These are phyloP conservation scores for Lineolata rhizophorae DNA, from an alignment of 495 filamentous ascomycete species.

Conservation along the genomic window DNA sequence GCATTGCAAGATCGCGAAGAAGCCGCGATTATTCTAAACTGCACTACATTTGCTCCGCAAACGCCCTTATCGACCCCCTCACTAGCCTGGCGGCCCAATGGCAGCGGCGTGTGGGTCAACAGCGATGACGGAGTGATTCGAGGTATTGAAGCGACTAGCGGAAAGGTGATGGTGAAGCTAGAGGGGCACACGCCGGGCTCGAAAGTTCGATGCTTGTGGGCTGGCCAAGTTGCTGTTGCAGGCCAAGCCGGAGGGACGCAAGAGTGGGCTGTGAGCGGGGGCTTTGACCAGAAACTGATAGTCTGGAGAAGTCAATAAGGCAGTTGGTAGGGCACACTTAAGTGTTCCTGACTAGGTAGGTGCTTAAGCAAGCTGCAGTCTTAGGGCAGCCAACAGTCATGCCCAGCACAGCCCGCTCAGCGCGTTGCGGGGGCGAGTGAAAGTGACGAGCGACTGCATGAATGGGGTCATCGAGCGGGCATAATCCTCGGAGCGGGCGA, in stretches of 20 bases:
- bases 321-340: too few relatives aligned
- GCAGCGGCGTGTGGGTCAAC: slow-evolving; percentile 45
- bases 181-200: slow-evolving; percentile 34
- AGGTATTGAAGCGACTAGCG: slow-evolving; percentile 37
- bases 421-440: too few relatives aligned
- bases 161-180: slow-evolving; percentile 30
- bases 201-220: slow-evolving; percentile 46
- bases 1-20: slow-evolving; percentile 32
- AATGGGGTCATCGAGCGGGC: too few relatives aligned
- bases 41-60: slow-evolving; percentile 41
- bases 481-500: too few relatives aligned
- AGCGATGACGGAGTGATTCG: slow-evolving; percentile 45
- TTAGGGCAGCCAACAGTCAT: too few relatives aligned
- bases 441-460: too few relatives aligned
- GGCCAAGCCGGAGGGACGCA: slow-evolving; percentile 6
- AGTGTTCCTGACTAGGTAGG: too few relatives aligned
- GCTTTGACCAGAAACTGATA: slow-evolving; percentile 42
- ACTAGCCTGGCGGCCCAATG: slow-evolving; percentile 41
- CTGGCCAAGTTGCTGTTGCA: slow-evolving; percentile 23
- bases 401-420: too few relatives aligned
- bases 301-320: too few relatives aligned
- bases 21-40: slow-evolving; percentile 34
- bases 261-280: slow-evolving; percentile 44
- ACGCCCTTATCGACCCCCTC: slow-evolving; percentile 45
- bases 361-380: too few relatives aligned